Base-by-base conservation (phyloP, 2,329 filamentous ascomycete species). In the Parastagonospora avenae region DNA sequence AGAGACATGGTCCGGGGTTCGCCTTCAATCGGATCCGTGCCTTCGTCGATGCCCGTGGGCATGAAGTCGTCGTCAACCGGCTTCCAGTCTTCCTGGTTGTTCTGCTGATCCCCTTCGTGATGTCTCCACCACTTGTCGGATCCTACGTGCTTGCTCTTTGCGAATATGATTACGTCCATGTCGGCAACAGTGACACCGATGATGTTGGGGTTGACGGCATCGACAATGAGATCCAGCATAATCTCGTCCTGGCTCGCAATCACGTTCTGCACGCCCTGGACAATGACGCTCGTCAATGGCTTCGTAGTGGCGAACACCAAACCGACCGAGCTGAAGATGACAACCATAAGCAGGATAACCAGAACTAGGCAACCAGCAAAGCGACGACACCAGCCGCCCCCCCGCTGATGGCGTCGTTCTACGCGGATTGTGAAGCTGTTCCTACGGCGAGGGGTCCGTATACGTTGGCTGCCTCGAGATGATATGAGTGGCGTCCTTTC, bases 301-400 rank as follows among this genome's bases (percentile, higher is more conserved):
- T 96, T 92, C 28, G 92, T 96, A 15, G 92, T 93, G 39, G 92
- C 90, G 74, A 97, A 89, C 74, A 97, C 86, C 72, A 97, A 94
- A 16, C 89, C 90, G 32, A 94, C 87, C 8, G 90, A 89, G 36
- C 90, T 91, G n/a, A 91, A 87, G 41, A 95, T 83, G 36, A 97
- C 84, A 12, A 96, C 78, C 32, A 94, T 75, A 16, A 97, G 77
- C 77, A 97, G 86, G 55, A 95, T 81, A 2, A 88, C 86, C n/a
- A 96, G 82, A 10, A 96, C 83, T 9, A 95, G 79, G 68, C 92
- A 97, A 48, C 91, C 90, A n/a, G 91, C 91, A 64, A 92, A 91
- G 30, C 89, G 85, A 79, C 73, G 88, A 71, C 77, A 89, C 82
- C 63, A 89, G 80, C 43, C 84, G 79, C 66, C 60, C 46, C 63